These are phyloP conservation scores for Epichloe festucae DNA, from an alignment of 2,329 filamentous ascomycete species.

Conservation along the genomic window DNA sequence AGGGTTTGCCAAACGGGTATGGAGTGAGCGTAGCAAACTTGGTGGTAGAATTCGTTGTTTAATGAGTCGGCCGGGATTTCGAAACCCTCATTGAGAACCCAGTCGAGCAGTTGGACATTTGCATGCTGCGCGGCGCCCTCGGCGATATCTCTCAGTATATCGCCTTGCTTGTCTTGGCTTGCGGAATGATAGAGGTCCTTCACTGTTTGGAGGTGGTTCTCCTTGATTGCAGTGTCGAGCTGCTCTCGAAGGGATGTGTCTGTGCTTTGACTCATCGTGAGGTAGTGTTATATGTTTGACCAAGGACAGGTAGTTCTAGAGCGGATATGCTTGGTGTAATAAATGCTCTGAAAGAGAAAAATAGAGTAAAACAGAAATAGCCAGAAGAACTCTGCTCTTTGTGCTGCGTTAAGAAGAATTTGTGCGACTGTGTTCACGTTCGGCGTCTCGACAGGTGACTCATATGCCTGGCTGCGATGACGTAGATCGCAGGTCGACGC, in stretches of 20 bases:
- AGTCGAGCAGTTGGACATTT: neutral
- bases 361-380: neutral
- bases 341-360: neutral
- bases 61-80: neutral
- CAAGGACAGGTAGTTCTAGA: neutral
- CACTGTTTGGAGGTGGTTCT: neutral
- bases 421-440: neutral
- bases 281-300: neutral
- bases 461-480: neutral
- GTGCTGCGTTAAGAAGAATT: neutral
- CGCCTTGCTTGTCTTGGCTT: neutral
- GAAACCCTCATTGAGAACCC: neutral
- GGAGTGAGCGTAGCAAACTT: neutral
- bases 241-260: neutral
- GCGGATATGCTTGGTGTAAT: neutral
- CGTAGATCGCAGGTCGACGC: neutral
- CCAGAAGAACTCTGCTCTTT: neutral
- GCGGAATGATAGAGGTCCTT: neutral
- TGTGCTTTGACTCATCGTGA: neutral
- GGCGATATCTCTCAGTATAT: neutral
- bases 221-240: neutral
- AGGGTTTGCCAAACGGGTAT: neutral
- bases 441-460: neutral
- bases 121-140: neutral
- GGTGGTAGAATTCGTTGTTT: neutral